Evolutionary conservation across 208 protist species (phyloP).

Genomic region (Crithidia brevicula): DNA sequence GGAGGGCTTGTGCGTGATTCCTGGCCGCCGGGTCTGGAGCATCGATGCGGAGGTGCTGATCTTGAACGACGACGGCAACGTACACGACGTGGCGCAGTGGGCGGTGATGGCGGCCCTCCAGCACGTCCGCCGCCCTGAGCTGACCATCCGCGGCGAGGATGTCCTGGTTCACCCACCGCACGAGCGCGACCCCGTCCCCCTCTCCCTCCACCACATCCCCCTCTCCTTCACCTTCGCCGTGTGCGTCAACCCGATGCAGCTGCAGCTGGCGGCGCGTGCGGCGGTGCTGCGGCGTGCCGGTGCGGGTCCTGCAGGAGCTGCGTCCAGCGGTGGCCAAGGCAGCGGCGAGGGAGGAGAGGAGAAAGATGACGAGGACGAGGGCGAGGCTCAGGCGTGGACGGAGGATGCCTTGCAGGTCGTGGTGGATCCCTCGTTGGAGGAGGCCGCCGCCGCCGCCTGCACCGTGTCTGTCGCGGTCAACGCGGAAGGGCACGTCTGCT

Average conservation of each 20-base stretch:
- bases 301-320: conserved; percentile 9
- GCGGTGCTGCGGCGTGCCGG: conserved; percentile 27
- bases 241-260: conserved; percentile 44
- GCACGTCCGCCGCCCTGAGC: conserved; percentile 95
- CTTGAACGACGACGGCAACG: conserved; percentile 96
- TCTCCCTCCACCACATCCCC: conserved; percentile 95
- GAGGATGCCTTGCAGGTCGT: conserved; percentile 57
- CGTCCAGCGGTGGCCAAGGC: neutral
- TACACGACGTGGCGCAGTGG: conserved; percentile 86
- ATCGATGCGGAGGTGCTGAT: conserved; percentile 87
- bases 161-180: conserved; percentile 86
- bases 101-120: conserved; percentile 88
- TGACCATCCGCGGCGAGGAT: conserved; percentile 89
- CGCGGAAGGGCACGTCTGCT: conserved; percentile 83
- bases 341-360: neutral
- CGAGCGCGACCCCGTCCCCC: conserved; percentile 94
- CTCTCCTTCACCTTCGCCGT: conserved; percentile 84
- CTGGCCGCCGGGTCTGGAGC: conserved; percentile 93
- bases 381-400: conserved; percentile 8
- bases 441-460: conserved; percentile 69
- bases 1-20: conserved; percentile 95
- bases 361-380: neutral
- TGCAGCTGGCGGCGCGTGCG: conserved; percentile 39
- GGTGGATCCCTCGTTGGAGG: conserved; percentile 73
- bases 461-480: conserved; percentile 79